Conservation (phyloP, 495 filamentous ascomycete genomes). For the Tuber microsphaerosporum region DNA sequence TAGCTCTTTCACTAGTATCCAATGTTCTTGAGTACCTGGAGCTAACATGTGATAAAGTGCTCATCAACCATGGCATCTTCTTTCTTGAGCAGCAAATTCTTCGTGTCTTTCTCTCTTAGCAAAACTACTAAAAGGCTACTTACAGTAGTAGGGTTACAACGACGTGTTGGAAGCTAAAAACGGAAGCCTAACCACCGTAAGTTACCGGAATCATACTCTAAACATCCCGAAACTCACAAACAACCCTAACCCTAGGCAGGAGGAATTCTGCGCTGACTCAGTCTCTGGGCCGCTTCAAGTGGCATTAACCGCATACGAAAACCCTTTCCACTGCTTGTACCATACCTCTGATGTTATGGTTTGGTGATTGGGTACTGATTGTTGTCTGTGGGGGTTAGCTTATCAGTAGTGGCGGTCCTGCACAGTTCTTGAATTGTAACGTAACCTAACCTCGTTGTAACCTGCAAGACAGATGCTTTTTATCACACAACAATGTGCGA, state of each 20-base stretch:
- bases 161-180: constrained; percentile 60
- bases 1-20: neutral
- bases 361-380: neutral
- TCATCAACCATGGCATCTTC: constrained; percentile 43
- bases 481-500: neutral
- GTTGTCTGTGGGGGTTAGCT: neutral
- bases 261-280: constrained; percentile 48
- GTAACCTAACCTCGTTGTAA: neutral
- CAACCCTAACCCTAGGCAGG: constrained; percentile 9
- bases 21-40: neutral
- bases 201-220: neutral
- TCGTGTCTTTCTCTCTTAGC: neutral
- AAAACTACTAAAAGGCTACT: neutral
- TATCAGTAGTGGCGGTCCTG: neutral
- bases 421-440: neutral
- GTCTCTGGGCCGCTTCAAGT: constrained; percentile 49
- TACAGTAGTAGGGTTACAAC: constrained; percentile 37
- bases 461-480: neutral
- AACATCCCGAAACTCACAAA: neutral
- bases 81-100: constrained; percentile 35
- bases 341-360: neutral
- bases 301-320: too few species aligned
- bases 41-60: constrained; percentile 20
- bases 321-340: constrained; percentile 28
- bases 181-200: constrained; percentile 44